phyloP scores from a whole-genome alignment of 768 basidiomycete genomes.

The Boletus fagicola region DNA sequence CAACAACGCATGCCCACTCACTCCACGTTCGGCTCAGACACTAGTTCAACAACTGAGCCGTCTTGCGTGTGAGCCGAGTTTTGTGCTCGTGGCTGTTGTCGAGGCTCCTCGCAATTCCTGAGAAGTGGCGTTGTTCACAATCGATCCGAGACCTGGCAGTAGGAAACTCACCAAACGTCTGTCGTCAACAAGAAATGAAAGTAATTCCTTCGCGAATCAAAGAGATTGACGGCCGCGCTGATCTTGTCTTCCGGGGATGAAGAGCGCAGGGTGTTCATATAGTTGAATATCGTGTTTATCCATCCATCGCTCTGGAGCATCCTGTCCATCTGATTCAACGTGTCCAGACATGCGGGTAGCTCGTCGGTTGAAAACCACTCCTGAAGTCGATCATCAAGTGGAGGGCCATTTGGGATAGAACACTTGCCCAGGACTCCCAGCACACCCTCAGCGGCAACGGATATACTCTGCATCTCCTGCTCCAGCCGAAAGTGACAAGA shows the following conservation, averaged over 20 bases:
- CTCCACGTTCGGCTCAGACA: background rate
- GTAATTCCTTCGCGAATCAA: conserved; percentile 1
- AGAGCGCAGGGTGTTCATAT: background rate
- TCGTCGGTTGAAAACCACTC: conserved; percentile 14
- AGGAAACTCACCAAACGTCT: conserved; percentile 6
- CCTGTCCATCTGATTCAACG: conserved; percentile 6
- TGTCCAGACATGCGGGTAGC: background rate
- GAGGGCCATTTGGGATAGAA: background rate
- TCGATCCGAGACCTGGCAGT: background rate
- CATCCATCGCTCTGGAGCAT: background rate
- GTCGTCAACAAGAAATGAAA: conserved; percentile 13
- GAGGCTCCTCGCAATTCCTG: conserved; percentile 9
- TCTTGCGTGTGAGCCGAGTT: background rate
- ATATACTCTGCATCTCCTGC: conserved; percentile 13
- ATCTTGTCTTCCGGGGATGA: conserved; percentile 5
- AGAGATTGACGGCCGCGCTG: conserved; percentile 1
- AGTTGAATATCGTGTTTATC: background rate
- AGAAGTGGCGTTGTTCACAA: background rate
- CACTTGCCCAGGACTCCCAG: background rate
- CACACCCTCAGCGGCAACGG: conserved; percentile 1
- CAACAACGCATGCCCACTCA: background rate
- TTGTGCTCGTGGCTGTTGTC: background rate
- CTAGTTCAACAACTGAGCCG: background rate
- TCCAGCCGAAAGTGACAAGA: conserved; percentile 14
- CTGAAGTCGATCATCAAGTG: conserved; percentile 10